phyloP scores from a whole-genome alignment of 208 protist genomes.

The Naegleria gruberi region DNA sequence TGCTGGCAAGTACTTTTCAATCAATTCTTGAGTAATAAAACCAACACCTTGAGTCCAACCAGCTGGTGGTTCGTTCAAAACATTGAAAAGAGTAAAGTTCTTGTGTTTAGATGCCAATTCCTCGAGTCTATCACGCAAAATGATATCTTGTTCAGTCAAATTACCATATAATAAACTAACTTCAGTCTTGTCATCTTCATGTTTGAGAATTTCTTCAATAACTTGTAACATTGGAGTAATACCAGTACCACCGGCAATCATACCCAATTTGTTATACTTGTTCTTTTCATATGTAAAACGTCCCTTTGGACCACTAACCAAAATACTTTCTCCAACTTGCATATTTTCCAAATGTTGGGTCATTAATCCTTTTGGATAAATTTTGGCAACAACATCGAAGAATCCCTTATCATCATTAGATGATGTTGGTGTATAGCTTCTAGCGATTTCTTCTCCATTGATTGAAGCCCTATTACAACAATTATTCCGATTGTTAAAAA shows the following conservation, averaged over 20 bases:
- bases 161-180: constrained; percentile 73
- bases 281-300: constrained; percentile 66
- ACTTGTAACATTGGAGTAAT: constrained; percentile 82
- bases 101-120: constrained; percentile 42
- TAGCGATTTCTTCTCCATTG: constrained; percentile 51
- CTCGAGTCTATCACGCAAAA: constrained; percentile 74
- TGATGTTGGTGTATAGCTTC: constrained; percentile 78
- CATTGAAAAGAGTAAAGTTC: constrained; percentile 36
- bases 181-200: constrained; percentile 64
- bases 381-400: constrained; percentile 82
- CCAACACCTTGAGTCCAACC: constrained; percentile 31
- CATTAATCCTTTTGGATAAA: constrained; percentile 76
- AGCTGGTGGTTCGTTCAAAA: constrained; percentile 25
- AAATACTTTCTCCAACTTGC: constrained; percentile 62
- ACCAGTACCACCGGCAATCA: constrained; percentile 61
- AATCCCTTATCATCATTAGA: constrained; percentile 70
- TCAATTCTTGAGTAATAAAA: constrained; percentile 19
- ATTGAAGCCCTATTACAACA: neutral
- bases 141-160: constrained; percentile 76
- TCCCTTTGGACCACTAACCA: constrained; percentile 73
- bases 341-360: constrained; percentile 73
- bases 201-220: constrained; percentile 65
- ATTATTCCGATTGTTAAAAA: too few species aligned
- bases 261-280: constrained; percentile 36
- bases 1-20: constrained; percentile 21